Evolutionary conservation across 2,329 filamentous ascomycete species (phyloP).

Genomic region (Phialophora verrucosa): DNA sequence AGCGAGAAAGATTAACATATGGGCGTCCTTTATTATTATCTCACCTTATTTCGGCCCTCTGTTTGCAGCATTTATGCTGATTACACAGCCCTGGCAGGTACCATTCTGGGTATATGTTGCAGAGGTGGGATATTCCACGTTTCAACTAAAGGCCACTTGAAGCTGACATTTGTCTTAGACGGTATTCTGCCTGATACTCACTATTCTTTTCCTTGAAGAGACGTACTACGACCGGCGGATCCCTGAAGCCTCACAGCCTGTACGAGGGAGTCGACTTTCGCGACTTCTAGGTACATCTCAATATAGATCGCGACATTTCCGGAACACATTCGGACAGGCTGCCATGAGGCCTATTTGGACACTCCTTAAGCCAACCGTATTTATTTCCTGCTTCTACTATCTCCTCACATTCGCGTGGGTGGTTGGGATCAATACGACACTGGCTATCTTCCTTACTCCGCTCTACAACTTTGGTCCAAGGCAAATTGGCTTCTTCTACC

Average conservation of each 20-base stretch:
- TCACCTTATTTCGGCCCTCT: conserved; percentile 35
- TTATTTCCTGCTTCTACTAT: conserved; percentile 46
- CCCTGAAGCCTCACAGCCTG: conserved; percentile 28
- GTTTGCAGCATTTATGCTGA: conserved; percentile 45
- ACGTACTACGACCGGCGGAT: conserved; percentile 46
- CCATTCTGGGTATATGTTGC: conserved; percentile 43
- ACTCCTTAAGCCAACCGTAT: conserved; percentile 46
- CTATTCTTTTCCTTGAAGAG: conserved; percentile 46
- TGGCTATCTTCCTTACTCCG: conserved; percentile 55
- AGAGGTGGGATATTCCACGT: conserved; percentile 31
- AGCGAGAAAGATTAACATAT: conserved; percentile 47
- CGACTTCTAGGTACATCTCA: conserved; percentile 40
- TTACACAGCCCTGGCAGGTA: conserved; percentile 44
- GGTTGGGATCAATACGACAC: conserved; percentile 61
- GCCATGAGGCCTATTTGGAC: conserved; percentile 45
- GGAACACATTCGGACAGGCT: conserved; percentile 44
- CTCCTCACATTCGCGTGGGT: conserved; percentile 49
- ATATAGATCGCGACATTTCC: conserved; percentile 30
- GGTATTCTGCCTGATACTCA: conserved; percentile 43
- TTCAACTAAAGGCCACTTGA: too few relatives aligned
- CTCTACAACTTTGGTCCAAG: conserved; percentile 1
- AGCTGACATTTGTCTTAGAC: too few relatives aligned
- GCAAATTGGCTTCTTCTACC: conserved; percentile 39
- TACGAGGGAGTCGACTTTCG: conserved; percentile 36
- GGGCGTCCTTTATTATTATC: conserved; percentile 45